Evolutionary conservation across 805 yeast genomes (phyloP).

Genomic region (Saccharomyces paradoxus): DNA sequence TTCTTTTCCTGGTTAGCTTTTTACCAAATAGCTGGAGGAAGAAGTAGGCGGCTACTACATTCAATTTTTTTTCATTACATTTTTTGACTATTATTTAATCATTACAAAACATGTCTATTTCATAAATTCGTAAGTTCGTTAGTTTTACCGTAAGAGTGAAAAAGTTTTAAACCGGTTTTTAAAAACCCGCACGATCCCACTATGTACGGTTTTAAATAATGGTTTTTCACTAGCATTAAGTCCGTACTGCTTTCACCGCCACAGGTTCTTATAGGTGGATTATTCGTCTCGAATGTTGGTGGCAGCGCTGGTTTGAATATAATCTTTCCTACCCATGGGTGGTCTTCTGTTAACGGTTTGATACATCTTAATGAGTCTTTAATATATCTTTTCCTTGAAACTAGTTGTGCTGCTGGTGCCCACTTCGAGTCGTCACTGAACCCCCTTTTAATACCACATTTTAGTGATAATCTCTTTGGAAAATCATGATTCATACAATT

Average conservation of each 20-base stretch:
- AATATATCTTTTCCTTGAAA: constrained; percentile 35
- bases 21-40: too few relatives aligned
- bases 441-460: not conserved
- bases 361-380: constrained; percentile 52
- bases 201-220: constrained; percentile 21
- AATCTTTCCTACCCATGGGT: constrained; percentile 45
- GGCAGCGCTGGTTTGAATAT: constrained; percentile 29
- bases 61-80: not conserved
- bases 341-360: constrained; percentile 43
- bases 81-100: too few relatives aligned
- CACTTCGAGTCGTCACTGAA: constrained; percentile 33
- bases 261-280: constrained; percentile 9
- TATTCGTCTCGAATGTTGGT: constrained; percentile 20
- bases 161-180: constrained; percentile 9
- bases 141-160: not conserved
- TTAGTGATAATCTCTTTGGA: not conserved
- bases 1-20: not conserved
- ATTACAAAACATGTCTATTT: not conserved
- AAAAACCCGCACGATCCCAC: constrained; percentile 27
- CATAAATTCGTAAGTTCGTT: not conserved
- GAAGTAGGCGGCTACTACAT: too few relatives aligned
- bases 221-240: constrained; percentile 13
- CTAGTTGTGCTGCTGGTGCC: constrained; percentile 38
- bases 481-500: not conserved
- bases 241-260: not conserved